Evolutionary conservation across 129 eudicot genomes (phyloP).

Genomic region (Saussurea involucrata): DNA sequence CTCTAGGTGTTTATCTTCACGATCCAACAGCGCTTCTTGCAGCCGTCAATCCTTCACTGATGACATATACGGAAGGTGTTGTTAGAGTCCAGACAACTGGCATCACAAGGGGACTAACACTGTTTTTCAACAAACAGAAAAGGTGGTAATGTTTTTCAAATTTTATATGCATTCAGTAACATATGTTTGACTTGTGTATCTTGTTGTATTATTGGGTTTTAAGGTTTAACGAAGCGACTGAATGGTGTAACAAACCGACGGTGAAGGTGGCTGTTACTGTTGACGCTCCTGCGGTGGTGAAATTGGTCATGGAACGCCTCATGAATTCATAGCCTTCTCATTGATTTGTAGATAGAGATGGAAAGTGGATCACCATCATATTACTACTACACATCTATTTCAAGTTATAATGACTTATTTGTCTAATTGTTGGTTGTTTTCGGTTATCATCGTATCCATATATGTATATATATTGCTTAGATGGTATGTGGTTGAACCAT

Average conservation of each 20-base stretch:
- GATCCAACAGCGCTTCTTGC: slow-evolving; percentile 89
- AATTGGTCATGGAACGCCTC: slow-evolving; percentile 86
- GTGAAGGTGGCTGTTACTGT: slow-evolving; percentile 98
- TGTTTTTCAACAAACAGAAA: slow-evolving; percentile 86
- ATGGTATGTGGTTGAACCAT: too few species aligned
- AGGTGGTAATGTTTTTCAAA: slow-evolving; percentile 27
- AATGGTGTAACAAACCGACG: slow-evolving; percentile 80
- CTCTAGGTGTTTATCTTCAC: slow-evolving; percentile 88
- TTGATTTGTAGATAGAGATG: background rate
- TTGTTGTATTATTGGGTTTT: background rate
- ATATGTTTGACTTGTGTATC: background rate
- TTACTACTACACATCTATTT: too few species aligned
- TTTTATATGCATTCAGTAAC: too few species aligned
- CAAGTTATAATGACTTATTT: too few species aligned
- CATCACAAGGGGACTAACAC: slow-evolving; percentile 84
- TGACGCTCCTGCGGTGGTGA: slow-evolving; percentile 66
- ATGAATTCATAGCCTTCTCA: slow-evolving; percentile 36
- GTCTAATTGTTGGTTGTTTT: too few species aligned
- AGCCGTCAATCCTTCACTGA: slow-evolving; percentile 78
- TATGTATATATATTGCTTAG: too few species aligned
- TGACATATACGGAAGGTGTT: slow-evolving; percentile 85
- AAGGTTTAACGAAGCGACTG: slow-evolving; percentile 87
- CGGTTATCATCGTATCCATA: too few species aligned
- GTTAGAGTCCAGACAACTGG: slow-evolving; percentile 88
- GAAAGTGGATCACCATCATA: too few species aligned